A percentile compares a stretch with the other conserved stretches of the same genome.
phyloP scores from a whole-genome alignment of 2,329 filamentous ascomycete species.

The Amesomyces nigricolor region DNA sequence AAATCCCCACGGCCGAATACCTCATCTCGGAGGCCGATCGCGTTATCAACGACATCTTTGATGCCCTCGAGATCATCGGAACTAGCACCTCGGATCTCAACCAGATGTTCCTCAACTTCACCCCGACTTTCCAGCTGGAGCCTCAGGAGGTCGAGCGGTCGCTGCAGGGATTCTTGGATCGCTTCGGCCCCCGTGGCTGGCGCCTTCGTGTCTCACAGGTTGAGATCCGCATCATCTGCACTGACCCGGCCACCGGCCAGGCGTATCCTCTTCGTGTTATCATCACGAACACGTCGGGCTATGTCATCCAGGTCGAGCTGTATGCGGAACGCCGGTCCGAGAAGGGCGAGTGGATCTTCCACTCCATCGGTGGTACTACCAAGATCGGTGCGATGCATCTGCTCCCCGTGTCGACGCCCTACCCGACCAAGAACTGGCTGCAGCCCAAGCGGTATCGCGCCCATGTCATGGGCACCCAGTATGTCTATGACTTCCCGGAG shows the following conservation, averaged over 20 bases:
- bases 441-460: slow-evolving; percentile 99
- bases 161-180: slow-evolving; percentile 89
- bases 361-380: slow-evolving; percentile 90
- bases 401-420: slow-evolving; percentile 82
- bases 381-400: slow-evolving; percentile 96
- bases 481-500: slow-evolving; percentile 99
- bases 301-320: slow-evolving; percentile 94
- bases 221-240: slow-evolving; percentile 98
- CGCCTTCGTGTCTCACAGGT: slow-evolving; percentile 93
- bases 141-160: slow-evolving; percentile 88
- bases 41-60: slow-evolving; percentile 94
- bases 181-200: slow-evolving; percentile 93
- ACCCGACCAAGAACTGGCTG: slow-evolving; percentile 96
- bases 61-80: slow-evolving; percentile 95
- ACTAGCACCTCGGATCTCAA: slow-evolving; percentile 99
- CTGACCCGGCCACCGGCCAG: slow-evolving; percentile 74
- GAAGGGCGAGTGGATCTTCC: slow-evolving; percentile 97
- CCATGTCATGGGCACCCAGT: slow-evolving; percentile 97
- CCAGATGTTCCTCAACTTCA: slow-evolving; percentile 99
- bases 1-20: slow-evolving; percentile 98
- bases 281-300: slow-evolving; percentile 97
- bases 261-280: slow-evolving; percentile 91
- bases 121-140: slow-evolving; percentile 86
- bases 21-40: slow-evolving; percentile 95
- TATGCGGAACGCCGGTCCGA: slow-evolving; percentile 98